Evolutionary conservation across 2,329 filamentous ascomycete genomes (phyloP).

Genomic region (Rutstroemia sydowiana): DNA sequence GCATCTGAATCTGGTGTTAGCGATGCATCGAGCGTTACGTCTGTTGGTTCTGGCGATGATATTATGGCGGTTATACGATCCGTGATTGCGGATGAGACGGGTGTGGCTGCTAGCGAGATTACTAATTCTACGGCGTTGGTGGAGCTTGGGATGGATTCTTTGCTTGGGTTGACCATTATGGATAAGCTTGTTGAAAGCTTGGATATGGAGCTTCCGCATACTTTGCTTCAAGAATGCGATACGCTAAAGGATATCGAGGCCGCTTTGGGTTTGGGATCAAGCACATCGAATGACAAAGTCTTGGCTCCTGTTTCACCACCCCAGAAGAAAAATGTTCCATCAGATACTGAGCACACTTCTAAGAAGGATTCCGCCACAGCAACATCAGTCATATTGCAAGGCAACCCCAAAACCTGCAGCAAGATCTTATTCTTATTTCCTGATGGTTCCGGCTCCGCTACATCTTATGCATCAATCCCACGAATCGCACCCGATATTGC

Average conservation of each 20-base stretch:
- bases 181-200: neutral
- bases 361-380: neutral
- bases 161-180: neutral
- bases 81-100: neutral
- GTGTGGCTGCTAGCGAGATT: neutral
- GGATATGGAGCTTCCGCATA: neutral
- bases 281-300: neutral
- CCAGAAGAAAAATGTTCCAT: neutral
- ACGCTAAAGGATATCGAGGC: neutral
- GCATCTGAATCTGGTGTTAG: neutral
- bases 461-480: neutral
- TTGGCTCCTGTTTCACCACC: no score
- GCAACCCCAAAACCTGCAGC: neutral
- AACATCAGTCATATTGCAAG: neutral
- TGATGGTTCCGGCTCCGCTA: constrained; percentile 1
- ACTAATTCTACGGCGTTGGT: neutral
- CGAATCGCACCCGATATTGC: neutral
- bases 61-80: neutral
- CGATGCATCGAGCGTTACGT: neutral
- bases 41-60: neutral
- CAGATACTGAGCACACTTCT: neutral
- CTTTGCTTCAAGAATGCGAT: neutral
- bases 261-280: neutral
- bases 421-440: neutral
- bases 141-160: neutral